Percentiles rank a stretch among this genome's conserved stretches.
These are phyloP conservation scores for Aspergillus sclerotioniger DNA, from an alignment of 495 filamentous ascomycete genomes.

Conservation along the genomic window DNA sequence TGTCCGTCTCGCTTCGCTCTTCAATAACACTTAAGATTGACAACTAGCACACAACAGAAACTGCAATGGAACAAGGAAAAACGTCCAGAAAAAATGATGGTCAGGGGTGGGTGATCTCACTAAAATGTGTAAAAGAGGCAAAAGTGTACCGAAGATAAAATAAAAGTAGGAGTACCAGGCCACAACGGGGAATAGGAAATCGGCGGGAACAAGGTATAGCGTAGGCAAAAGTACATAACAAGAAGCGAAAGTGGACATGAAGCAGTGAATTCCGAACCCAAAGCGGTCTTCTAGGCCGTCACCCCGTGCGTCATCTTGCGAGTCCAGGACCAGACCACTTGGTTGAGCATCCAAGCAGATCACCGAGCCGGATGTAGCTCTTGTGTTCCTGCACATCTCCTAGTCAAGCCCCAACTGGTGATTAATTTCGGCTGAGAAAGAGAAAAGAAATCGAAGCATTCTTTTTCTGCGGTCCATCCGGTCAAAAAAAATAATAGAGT, in stretches of 20 bases:
- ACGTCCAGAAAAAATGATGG: conserved; percentile 26
- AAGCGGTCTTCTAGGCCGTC: conserved; percentile 17
- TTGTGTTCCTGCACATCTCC: conserved; percentile 29
- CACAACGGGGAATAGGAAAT: conserved; percentile 36
- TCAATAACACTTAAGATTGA: conserved; percentile 24
- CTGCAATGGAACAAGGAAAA: conserved; percentile 19
- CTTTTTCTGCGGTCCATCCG: conserved; percentile 29
- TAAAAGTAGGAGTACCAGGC: conserved; percentile 34
- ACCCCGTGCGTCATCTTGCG: conserved; percentile 26
- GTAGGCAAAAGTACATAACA: conserved; percentile 55
- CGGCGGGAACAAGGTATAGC: conserved; percentile 46
- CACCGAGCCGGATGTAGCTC: conserved; percentile 19
- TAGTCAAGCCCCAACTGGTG: conserved; percentile 21
- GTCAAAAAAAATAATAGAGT: conserved; percentile 29
- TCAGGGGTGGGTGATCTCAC: conserved; percentile 28
- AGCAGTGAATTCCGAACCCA: conserved; percentile 22
- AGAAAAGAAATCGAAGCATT: conserved; percentile 20
- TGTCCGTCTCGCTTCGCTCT: conserved; percentile 10
- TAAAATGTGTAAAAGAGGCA: conserved; percentile 28
- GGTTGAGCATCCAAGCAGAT: conserved; percentile 16
- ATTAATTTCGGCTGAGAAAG: conserved; percentile 25
- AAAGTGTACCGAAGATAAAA: conserved; percentile 27
- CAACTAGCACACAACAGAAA: conserved; percentile 23
- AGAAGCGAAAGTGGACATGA: conserved; percentile 47
- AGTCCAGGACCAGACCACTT: conserved; percentile 23